Evolutionary conservation across 148 eudicot species (phyloP), one percentile per base, ranked within the genome.

Genomic region (Chenopodium album): DNA sequence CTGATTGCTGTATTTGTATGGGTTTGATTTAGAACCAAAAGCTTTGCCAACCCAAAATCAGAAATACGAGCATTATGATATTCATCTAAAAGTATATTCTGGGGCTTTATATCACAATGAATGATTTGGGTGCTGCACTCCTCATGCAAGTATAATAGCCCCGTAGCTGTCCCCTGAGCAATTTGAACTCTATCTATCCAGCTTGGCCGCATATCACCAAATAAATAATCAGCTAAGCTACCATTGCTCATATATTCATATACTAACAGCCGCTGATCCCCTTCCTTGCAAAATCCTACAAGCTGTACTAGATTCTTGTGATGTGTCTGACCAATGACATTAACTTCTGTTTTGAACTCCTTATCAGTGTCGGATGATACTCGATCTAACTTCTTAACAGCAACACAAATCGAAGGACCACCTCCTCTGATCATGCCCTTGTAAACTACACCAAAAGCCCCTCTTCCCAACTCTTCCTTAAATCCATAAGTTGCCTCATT

Each of bases 11-110:
- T 89, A 7, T 74, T 66, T 7, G 95, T 91, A 13, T 85, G 88
- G 79, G 83, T 89, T 80, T 90, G 89, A 44, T 84, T 77, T 29
- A 87, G 80, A 75, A 22, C 82, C 86, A 92, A 22, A 31, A 88
- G 90, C 81, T 90, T 92, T 3, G 93, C 93, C 76, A 92, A 74
- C 6, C 93, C 93, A 29, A 92, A 92, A 71, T 92, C 95, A n/a
- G 92, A 82, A 69, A 90, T 90, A 34, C 88, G 85, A 37, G 92
- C 91, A 54, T 85, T 86, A 67, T 84, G 80, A 70, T 71, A 71
- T 41, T 89, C 88, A 31, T 91, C 96, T 70, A 90, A 83, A n/a
- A 92, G 91, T 48, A 92, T 83, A 46, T 92, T 92, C 75, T 88
- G 92, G 29, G 93, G 93, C 89, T 92, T 92, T 14, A 70, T 70